Conservation (phyloP, 2,329 filamentous ascomycete species). For the Orbilia ellipsospora region DNA sequence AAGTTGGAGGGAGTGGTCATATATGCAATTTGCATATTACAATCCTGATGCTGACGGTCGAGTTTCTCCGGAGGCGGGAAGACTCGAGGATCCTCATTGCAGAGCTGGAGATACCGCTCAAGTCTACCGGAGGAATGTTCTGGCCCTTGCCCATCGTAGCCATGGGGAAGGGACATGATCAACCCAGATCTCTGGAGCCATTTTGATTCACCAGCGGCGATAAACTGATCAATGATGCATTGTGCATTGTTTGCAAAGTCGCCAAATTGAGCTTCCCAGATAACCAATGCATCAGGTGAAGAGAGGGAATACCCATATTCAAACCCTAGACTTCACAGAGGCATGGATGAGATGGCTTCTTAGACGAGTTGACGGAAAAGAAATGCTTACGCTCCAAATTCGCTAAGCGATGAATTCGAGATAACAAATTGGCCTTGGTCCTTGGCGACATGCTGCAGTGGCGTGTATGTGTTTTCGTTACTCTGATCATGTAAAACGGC, state of each 20-base stretch:
- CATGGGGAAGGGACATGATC: slow-evolving; percentile 94
- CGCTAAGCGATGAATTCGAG: slow-evolving; percentile 88
- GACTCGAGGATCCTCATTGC: slow-evolving; percentile 94
- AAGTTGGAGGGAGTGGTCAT: slow-evolving; percentile 96
- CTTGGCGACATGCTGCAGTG: slow-evolving; percentile 85
- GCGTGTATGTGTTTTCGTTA: slow-evolving; percentile 90
- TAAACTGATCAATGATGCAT: slow-evolving; percentile 98
- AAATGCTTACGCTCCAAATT: slow-evolving; percentile 71
- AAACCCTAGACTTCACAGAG: slow-evolving; percentile 80
- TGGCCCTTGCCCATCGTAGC: slow-evolving; percentile 97
- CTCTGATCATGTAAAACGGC: slow-evolving; percentile 98
- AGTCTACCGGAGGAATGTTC: slow-evolving; percentile 98
- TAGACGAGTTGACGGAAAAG: slow-evolving; percentile 21
- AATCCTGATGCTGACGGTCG: slow-evolving; percentile 97
- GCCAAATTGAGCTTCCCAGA: slow-evolving; percentile 99
- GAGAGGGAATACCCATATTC: slow-evolving; percentile 98
- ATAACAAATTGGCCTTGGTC: slow-evolving; percentile 97
- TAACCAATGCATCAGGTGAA: slow-evolving; percentile 94
- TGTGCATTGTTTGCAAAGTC: slow-evolving; percentile 99
- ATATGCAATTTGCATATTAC: slow-evolving; percentile 98
- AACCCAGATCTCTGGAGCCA: slow-evolving; percentile 98
- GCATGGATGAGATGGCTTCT: not conserved
- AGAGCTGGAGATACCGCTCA: slow-evolving; percentile 96
- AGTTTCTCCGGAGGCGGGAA: slow-evolving; percentile 91
- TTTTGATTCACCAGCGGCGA: slow-evolving; percentile 96